phyloP scores from a whole-genome alignment of 139 green algal species.

The Deuterostichococcus epilithicus region DNA sequence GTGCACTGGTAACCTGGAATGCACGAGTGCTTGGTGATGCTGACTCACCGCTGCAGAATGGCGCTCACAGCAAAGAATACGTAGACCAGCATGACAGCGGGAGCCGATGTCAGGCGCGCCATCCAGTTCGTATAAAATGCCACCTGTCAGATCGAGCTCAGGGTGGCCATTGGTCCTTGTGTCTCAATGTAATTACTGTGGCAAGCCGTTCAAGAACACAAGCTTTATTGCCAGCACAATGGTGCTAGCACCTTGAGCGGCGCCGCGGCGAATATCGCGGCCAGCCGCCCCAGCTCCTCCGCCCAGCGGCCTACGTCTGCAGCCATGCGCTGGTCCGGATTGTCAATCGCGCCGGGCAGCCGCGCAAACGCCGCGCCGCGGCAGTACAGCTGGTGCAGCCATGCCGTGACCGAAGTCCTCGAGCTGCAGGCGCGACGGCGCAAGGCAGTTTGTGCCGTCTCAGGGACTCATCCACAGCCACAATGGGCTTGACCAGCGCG shows the following conservation, averaged over 20 bases:
- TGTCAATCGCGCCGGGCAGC: constrained; percentile 53
- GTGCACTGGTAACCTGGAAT: background rate
- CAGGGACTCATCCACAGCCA: too few species aligned
- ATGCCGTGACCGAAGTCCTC: constrained; percentile 12
- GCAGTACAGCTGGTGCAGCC: constrained; percentile 34
- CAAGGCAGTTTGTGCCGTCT: too few species aligned
- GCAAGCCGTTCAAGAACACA: background rate
- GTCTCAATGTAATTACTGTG: too few species aligned
- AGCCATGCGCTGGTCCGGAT: constrained; percentile 81
- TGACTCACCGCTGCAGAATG: constrained; percentile 27
- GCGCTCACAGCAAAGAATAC: constrained; percentile 43
- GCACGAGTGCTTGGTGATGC: background rate
- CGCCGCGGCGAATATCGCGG: background rate
- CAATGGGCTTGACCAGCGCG: too few species aligned
- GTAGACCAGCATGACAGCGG: constrained; percentile 41
- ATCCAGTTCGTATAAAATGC: background rate
- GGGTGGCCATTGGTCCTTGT: too few species aligned
- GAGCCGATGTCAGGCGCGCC: constrained; percentile 15
- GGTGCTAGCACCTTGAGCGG: constrained; percentile 28
- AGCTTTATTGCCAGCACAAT: background rate
- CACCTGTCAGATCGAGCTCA: background rate
- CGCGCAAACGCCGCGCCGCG: constrained; percentile 13
- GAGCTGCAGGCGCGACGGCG: constrained; percentile 18
- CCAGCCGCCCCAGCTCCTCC: background rate
- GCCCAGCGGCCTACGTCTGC: constrained; percentile 34